Base-by-base conservation (phyloP, 1,284 basidiomycete genomes). In the Sphaerobolus stellatus region DNA sequence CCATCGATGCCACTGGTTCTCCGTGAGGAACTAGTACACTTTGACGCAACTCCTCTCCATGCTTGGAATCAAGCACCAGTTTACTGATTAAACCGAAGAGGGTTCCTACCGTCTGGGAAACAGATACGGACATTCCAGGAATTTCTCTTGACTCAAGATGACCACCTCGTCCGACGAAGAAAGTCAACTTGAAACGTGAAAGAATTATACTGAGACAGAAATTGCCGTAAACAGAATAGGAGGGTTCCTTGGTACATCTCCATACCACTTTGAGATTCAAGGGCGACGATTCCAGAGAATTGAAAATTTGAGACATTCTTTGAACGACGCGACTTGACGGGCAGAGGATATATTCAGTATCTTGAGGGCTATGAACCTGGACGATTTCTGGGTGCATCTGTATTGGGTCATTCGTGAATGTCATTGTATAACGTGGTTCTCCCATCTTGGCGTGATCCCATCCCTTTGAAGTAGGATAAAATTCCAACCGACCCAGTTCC, bases 1-100 rank as follows among this genome's bases (percentile, higher is more conserved):
- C n/a, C n/a, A n/a, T n/a, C n/a, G n/a, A 29, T 33, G 38, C 48
- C n/a, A 8, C 56, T 34, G n/a, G n/a, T n/a, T 56, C 3, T 2
- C 76, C 77, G 9, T 67, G 54, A 2, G 79, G 79, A 28, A 70
- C 62, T 3, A 70, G 61, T 27, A 78, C 61, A n/a, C n/a, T n/a
- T 5, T 60, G 60, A 9, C 70, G 68, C 2, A 64, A 61, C 0
- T 52, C 61, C 1, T 58, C 56, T 9, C 22, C 40, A 8, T 54
- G 25, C 29, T 62, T 66, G 0, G 66, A 62, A 2, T 69, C 61
- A 18, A 82, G 68, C 3, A 79, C 65, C 0, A 81, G 69, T 46
- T 71, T 68, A 50, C 66, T 75, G 3, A 48, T 40, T 5, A 81
- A 59, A 6, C 76, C 76, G 30, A 74, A 64, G 56, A 78, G 60